These are phyloP conservation scores for Ascochyta pisi DNA, from an alignment of 2,329 filamentous ascomycete species.

Conservation along the genomic window DNA sequence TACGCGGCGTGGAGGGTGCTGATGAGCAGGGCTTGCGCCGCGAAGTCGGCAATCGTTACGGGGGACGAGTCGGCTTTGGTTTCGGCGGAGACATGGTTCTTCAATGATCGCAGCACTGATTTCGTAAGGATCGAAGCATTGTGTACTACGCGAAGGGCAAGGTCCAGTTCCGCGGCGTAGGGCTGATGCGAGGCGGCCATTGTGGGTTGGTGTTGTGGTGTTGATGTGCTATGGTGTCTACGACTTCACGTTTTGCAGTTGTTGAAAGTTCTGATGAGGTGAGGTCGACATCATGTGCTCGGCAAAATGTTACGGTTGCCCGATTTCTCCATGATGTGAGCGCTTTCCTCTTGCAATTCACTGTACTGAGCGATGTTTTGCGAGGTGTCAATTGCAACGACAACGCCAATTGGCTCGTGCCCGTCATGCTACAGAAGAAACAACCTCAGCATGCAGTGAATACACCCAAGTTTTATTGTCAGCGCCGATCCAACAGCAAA, in stretches of 20 bases:
- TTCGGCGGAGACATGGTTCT: slow-evolving; percentile 56
- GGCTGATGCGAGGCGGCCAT: slow-evolving; percentile 13
- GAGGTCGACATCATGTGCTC: slow-evolving; percentile 17
- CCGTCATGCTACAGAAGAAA: background rate
- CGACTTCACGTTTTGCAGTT: slow-evolving; percentile 2
- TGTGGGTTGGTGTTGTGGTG: background rate
- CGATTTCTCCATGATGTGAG: background rate
- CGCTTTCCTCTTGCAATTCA: background rate
- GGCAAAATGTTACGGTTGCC: slow-evolving; percentile 12
- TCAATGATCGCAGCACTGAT: slow-evolving; percentile 56
- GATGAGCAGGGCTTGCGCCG: slow-evolving; percentile 68
- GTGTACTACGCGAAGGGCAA: slow-evolving; percentile 56
- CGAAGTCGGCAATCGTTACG: slow-evolving; percentile 70
- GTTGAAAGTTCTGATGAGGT: slow-evolving; percentile 4
- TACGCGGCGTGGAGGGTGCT: slow-evolving; percentile 61
- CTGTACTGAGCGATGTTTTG: slow-evolving; percentile 2
- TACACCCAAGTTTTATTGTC: background rate
- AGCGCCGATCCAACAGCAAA: background rate
- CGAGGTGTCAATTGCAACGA: background rate
- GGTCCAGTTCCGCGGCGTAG: slow-evolving; percentile 39
- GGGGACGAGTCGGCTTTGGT: slow-evolving; percentile 66
- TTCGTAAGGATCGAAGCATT: slow-evolving; percentile 66
- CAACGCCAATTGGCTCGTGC: slow-evolving; percentile 1
- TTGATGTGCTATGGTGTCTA: slow-evolving; percentile 12
- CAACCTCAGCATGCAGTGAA: background rate